Evolutionary conservation across 768 basidiomycete genomes (phyloP).

Genomic region (Rhodotorula kratochvilovae): DNA sequence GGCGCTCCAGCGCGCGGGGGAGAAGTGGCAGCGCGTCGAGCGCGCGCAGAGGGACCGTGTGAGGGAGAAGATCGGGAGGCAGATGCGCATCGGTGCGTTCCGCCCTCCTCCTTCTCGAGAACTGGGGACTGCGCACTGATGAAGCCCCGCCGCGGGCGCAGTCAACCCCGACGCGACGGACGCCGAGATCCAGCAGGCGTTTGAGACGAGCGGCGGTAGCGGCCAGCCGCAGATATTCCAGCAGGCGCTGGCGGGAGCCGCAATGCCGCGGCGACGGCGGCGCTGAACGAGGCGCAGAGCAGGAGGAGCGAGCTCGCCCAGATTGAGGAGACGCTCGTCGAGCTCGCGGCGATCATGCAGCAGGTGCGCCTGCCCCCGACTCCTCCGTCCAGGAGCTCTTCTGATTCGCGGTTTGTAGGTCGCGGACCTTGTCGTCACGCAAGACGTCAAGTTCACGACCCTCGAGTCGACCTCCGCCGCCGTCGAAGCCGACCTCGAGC

Average conservation of each 20-base stretch:
- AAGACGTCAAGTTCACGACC: constrained; percentile 10
- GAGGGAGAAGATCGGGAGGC: constrained; percentile 19
- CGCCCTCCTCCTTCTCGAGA: neutral
- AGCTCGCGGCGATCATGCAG: constrained; percentile 22
- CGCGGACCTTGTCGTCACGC: constrained; percentile 20
- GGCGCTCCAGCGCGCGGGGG: constrained; percentile 7
- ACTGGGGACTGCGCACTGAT: neutral
- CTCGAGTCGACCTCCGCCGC: neutral
- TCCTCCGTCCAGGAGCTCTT: neutral
- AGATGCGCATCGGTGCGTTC: constrained; percentile 20
- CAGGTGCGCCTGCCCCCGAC: constrained; percentile 4
- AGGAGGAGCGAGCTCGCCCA: neutral
- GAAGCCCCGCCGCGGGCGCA: neutral
- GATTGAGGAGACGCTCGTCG: constrained; percentile 16
- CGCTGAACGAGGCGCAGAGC: constrained; percentile 10
- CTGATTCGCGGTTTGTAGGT: neutral
- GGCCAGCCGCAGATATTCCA: constrained; percentile 11
- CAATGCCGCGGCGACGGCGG: neutral
- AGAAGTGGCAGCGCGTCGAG: constrained; percentile 19
- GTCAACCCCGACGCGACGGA: constrained; percentile 28
- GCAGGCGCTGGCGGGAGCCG: constrained; percentile 16
- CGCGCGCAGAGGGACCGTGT: constrained; percentile 19
- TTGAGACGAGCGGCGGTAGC: constrained; percentile 6
- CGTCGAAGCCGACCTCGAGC: constrained; percentile 10
- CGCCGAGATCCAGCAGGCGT: constrained; percentile 9